Conservation (phyloP, 129 eudicot genomes). For the Pseudognaphalium luteoalbum region DNA sequence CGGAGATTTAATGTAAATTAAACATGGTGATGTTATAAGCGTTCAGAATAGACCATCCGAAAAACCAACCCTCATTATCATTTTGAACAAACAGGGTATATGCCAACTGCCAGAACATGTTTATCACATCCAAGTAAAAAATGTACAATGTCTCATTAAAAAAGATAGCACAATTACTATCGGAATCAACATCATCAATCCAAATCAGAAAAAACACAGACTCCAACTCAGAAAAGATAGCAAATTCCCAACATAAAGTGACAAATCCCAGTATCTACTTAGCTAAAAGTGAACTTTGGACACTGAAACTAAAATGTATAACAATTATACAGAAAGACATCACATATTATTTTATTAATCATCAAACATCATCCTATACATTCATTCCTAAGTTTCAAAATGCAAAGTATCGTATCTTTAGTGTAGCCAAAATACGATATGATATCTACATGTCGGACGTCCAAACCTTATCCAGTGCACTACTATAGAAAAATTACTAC, state of each 20-base stretch:
- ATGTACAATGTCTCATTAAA: not conserved
- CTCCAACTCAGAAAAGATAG: not conserved
- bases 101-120: too few species aligned
- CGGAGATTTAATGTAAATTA: too few species aligned
- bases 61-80: constrained; percentile 19
- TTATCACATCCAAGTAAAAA: constrained; percentile 1
- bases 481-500: constrained; percentile 1
- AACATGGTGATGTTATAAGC: not conserved
- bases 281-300: not conserved
- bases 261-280: not conserved
- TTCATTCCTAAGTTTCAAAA: not conserved
- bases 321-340: not conserved
- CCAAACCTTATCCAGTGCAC: constrained; percentile 7
- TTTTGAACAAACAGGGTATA: constrained; percentile 2
- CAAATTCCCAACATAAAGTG: not conserved
- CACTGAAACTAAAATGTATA: not conserved
- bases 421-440: constrained; percentile 7
- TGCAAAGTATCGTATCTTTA: not conserved
- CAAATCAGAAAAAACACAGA: not conserved
- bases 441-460: not conserved
- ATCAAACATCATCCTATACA: constrained; percentile 9
- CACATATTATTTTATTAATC: constrained; percentile 9
- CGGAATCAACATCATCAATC: not conserved
- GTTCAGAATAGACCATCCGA: constrained; percentile 20
- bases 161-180: not conserved